A percentile compares a stretch with the other conserved stretches of the same genome.
These are phyloP conservation scores for Solanum aculeatissimum DNA, from an alignment of 305 asterid species.

Conservation along the genomic window DNA sequence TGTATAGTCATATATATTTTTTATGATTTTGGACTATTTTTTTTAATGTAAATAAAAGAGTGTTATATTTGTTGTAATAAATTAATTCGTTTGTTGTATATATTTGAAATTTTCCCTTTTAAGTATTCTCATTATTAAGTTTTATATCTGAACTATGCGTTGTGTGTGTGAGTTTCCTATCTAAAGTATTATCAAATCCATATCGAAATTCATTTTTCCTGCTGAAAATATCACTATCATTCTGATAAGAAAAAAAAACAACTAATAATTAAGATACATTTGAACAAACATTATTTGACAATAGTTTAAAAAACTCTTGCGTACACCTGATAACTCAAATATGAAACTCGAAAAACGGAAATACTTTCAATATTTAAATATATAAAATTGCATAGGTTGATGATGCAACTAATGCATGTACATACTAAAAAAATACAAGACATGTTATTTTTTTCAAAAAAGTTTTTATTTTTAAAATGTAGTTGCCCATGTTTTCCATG, in stretches of 20 bases:
- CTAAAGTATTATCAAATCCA: background rate
- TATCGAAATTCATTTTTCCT: too few relatives aligned
- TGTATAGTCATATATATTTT: too few relatives aligned
- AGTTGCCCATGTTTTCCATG: background rate
- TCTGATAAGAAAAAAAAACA: background rate
- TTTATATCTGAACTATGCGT: background rate
- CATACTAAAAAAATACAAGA: background rate
- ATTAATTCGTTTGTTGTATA: too few relatives aligned
- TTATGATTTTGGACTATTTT: too few relatives aligned
- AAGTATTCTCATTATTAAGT: too few relatives aligned
- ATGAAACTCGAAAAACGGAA: background rate
- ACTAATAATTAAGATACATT: background rate
- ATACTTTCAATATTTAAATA: background rate
- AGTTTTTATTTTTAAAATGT: background rate
- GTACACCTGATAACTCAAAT: background rate
- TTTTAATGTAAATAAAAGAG: too few relatives aligned
- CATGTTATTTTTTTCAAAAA: background rate
- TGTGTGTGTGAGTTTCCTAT: background rate
- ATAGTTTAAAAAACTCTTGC: background rate
- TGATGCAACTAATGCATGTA: background rate
- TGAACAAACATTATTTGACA: background rate
- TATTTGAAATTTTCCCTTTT: too few relatives aligned
- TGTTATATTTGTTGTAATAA: too few relatives aligned
- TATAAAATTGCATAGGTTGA: background rate
- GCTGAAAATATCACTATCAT: background rate